Conservation (phyloP, 345 rosid species). For the Murraya paniculata region DNA sequence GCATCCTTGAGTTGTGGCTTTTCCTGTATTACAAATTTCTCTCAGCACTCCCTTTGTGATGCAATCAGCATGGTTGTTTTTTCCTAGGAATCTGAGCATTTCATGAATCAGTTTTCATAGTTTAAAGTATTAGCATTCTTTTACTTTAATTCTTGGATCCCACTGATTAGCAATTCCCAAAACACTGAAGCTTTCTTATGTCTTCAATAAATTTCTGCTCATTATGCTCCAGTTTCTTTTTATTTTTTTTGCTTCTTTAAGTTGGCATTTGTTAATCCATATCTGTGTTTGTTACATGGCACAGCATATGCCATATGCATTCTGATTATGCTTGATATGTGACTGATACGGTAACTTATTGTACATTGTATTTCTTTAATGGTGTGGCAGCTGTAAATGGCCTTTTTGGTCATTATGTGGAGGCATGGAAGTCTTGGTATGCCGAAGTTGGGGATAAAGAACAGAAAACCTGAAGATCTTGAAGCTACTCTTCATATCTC, state of each 20-base stretch:
- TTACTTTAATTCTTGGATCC: background rate
- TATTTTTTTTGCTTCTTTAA: background rate
- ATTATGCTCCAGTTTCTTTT: too few species aligned
- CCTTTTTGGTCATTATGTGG: conserved; percentile 66
- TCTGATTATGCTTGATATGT: background rate
- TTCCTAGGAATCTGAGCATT: background rate
- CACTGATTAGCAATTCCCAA: background rate
- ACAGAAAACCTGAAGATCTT: conserved; percentile 20
- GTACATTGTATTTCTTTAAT: conserved; percentile 17
- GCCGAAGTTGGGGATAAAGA: conserved; percentile 48
- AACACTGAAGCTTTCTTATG: background rate
- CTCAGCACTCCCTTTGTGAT: too few species aligned
- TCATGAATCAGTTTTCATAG: background rate
- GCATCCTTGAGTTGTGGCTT: background rate
- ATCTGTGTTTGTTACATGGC: background rate
- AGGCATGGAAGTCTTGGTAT: conserved; percentile 69
- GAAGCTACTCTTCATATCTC: conserved; percentile 8
- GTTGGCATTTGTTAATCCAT: background rate
- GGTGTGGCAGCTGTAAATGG: conserved; percentile 55
- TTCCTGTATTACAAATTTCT: background rate
- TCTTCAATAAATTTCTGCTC: background rate
- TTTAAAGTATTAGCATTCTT: background rate
- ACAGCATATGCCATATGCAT: background rate
- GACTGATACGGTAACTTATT: background rate
- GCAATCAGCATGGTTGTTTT: background rate